Conservation (phyloP, 768 basidiomycete genomes). For the Polyporus arcularius region DNA sequence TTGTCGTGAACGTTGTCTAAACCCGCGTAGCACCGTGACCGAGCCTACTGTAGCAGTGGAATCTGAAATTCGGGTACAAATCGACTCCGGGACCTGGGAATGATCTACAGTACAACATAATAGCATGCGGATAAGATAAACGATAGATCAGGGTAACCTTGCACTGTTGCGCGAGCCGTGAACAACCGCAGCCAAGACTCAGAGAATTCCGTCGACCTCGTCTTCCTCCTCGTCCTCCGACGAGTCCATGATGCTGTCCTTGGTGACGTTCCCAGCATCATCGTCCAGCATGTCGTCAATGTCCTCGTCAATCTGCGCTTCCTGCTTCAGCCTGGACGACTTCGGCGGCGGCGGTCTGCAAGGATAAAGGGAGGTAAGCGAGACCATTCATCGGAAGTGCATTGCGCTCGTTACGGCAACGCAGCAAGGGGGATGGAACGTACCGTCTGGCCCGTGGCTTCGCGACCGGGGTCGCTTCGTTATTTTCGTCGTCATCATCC, state of each 20-base stretch:
- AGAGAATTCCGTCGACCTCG: conserved; percentile 29
- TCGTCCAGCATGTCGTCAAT: conserved; percentile 19
- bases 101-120: conserved; percentile 1
- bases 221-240: conserved; percentile 43
- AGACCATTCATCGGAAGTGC: not conserved
- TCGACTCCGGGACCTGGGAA: not conserved
- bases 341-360: conserved; percentile 22
- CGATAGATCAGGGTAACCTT: not conserved
- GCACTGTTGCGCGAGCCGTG: not conserved
- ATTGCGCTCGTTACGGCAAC: not conserved
- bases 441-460: conserved; percentile 12
- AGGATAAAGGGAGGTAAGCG: not conserved
- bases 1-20: conserved; percentile 2
- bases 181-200: not conserved
- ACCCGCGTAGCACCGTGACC: too few relatives aligned
- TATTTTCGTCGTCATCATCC: conserved; percentile 40
- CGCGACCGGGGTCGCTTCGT: conserved; percentile 38
- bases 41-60: too few relatives aligned
- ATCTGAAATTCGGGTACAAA: not conserved
- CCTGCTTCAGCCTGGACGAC: conserved; percentile 18
- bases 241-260: conserved; percentile 53
- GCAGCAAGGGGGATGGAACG: not conserved
- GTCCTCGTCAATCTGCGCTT: conserved; percentile 14
- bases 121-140: not conserved
- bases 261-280: conserved; percentile 29